phyloP scores from a whole-genome alignment of 306 rosid genomes.

The Canavalia gladiata region DNA sequence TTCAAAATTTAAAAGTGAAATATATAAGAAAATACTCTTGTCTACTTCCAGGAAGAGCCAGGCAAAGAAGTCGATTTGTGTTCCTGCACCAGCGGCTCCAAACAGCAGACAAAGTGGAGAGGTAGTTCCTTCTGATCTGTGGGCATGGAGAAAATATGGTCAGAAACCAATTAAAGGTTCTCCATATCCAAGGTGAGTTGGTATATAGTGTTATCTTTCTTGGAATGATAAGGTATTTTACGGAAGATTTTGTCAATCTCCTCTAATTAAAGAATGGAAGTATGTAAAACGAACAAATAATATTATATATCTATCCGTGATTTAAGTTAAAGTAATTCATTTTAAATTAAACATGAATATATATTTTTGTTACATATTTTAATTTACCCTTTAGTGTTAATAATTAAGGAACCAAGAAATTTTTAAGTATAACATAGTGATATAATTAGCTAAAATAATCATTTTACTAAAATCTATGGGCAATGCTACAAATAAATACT shows the following conservation, averaged over 20 bases:
- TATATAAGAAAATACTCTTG: background rate
- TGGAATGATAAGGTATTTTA: slow-evolving; percentile 28
- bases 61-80: slow-evolving; percentile 81
- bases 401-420: background rate
- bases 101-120: slow-evolving; percentile 81
- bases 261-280: background rate
- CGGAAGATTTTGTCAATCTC: background rate
- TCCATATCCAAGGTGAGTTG: slow-evolving; percentile 79
- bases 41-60: slow-evolving; percentile 68
- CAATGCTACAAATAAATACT: background rate
- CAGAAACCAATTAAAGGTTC: slow-evolving; percentile 97
- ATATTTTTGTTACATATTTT: background rate
- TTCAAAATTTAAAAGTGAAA: background rate
- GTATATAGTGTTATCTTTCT: background rate
- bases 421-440: background rate
- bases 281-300: background rate
- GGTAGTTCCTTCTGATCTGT: slow-evolving; percentile 88
- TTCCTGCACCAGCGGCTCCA: slow-evolving; percentile 85
- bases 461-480: background rate
- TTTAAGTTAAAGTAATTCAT: background rate
- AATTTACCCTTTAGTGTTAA: background rate
- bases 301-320: background rate
- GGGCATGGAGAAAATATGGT: slow-evolving; percentile 97
- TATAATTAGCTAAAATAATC: background rate
- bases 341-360: background rate